Base-by-base conservation (phyloP, 1,284 basidiomycete species). In the Peniophora sp. region DNA sequence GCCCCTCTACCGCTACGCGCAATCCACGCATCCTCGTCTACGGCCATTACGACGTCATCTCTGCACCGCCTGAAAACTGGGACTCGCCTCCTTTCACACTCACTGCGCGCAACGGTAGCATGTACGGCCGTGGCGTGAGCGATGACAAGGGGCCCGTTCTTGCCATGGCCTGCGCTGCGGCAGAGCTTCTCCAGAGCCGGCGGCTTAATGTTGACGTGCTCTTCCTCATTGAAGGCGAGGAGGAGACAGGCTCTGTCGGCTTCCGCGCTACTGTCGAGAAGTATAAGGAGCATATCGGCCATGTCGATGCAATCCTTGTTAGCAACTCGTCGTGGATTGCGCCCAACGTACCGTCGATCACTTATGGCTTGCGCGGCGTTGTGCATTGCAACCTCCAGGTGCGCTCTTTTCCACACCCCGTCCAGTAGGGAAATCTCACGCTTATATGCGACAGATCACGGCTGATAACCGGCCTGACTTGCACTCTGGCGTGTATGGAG, bases 301-400 rank as follows among this genome's bases (percentile, higher is more conserved):
- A 81, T 25, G 81, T 97, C 48, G 91, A 96, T 66, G 87, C 86
- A 2, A 91, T 97, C 50, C 71, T 96, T 17, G 82, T 96, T 53
- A 89, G 88, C 60, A 99, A 99, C 64, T 97, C 95, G 32, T 96
- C 93, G 16, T 99, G 96, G 95, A 90, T 98, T 56, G 89, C 89
- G 27, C 93, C 97, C 61, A 84, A 89, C 55, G 83, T 85, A n/a
- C 95, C 96, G 0, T 98, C 95, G 62, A 86, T 98, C 52, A 97
- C 95, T 0, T 96, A 97, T 62, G 96, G 96, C 2, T 72, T 98
- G 57, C 81, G 96, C 47, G 96, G 96, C 0, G 96, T 99, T 2
- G 82, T 97, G 0, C 89, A 91, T 60, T 91, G 89, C 38, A 79
- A 80, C 32, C 68, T 95, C 16, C 77, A 83, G 71, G 86, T 88